phyloP scores from a whole-genome alignment of 192 early-diverging fungal genomes.

The Rhizophagus sp. region DNA sequence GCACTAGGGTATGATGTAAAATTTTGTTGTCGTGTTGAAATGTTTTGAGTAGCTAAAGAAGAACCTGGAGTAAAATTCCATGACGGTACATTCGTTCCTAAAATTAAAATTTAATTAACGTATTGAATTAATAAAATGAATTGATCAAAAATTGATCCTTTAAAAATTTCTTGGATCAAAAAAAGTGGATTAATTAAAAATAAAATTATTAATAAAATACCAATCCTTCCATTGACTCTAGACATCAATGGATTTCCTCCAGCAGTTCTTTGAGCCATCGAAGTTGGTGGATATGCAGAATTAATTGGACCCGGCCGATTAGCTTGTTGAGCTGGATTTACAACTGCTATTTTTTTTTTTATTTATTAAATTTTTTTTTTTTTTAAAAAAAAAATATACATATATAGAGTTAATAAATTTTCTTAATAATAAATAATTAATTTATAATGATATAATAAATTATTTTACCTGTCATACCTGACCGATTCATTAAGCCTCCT shows the following conservation, averaged over 20 bases:
- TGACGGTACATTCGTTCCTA: slow-evolving; percentile 30
- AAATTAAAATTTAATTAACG: not conserved
- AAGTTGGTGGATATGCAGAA: slow-evolving; percentile 1
- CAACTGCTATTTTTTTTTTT: not conserved
- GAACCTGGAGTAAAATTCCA: slow-evolving; percentile 33
- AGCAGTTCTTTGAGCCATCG: not conserved
- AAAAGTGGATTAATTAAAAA: no score
- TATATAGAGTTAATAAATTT: not conserved
- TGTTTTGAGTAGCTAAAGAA: slow-evolving; percentile 28
- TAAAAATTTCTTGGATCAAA: not conserved
- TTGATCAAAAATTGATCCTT: not conserved
- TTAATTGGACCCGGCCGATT: slow-evolving; percentile 1
- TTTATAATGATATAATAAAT: not conserved
- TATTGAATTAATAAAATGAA: not conserved
- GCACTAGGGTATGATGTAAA: slow-evolving; percentile 33
- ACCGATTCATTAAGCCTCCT: slow-evolving; percentile 5
- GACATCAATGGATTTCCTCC: slow-evolving; percentile 1
- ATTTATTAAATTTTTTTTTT: no score
- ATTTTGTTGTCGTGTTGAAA: slow-evolving; percentile 28
- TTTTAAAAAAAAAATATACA: not conserved
- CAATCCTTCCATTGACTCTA: not conserved
- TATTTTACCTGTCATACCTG: not conserved
- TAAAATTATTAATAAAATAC: not conserved
- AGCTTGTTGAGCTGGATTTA: slow-evolving; percentile 8
- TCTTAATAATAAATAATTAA: not conserved